A percentile compares a stretch with the other conserved stretches of the same genome.
Conservation (phyloP, 1,139 yeast species). For the Wickerhamomyces sp. region DNA sequence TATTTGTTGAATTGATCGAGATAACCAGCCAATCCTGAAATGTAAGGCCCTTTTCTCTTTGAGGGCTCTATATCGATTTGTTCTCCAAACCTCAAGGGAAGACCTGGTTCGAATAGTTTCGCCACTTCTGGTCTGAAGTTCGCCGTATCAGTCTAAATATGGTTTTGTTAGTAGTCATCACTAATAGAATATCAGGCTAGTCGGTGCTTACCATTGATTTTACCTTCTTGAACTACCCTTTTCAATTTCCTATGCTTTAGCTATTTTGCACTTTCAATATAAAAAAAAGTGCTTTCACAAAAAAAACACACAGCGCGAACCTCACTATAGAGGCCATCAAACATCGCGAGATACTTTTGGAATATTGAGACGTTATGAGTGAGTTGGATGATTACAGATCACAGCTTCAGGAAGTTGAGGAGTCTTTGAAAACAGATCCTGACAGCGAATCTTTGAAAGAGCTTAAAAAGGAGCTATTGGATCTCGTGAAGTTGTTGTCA, state of each 20-base stretch:
- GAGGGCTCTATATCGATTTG: constrained; percentile 54
- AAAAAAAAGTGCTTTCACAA: too few relatives aligned
- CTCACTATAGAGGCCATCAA: too few relatives aligned
- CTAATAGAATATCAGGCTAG: too few relatives aligned
- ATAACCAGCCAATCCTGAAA: constrained; percentile 47
- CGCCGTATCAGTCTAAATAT: constrained; percentile 31
- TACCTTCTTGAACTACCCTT: too few relatives aligned
- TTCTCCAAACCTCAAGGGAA: constrained; percentile 52
- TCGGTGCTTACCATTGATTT: too few relatives aligned
- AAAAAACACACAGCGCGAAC: too few relatives aligned
- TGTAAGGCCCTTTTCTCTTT: constrained; percentile 35
- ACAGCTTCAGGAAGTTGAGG: constrained; percentile 28
- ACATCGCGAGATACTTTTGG: too few relatives aligned
- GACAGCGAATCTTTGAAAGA: constrained; percentile 26
- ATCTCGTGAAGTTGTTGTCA: constrained; percentile 26
- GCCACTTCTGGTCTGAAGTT: constrained; percentile 64
- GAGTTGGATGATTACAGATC: constrained; percentile 29
- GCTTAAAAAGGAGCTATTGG: constrained; percentile 28
- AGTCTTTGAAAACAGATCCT: constrained; percentile 26
- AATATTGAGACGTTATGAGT: too few relatives aligned
- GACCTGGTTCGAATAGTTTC: constrained; percentile 61
- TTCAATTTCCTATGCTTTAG: too few relatives aligned
- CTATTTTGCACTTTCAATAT: too few relatives aligned
- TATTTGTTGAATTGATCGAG: constrained; percentile 33
- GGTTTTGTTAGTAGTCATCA: neutral